phyloP scores from a whole-genome alignment of 164 flowering plant genomes.

The Saururus chinensis region DNA sequence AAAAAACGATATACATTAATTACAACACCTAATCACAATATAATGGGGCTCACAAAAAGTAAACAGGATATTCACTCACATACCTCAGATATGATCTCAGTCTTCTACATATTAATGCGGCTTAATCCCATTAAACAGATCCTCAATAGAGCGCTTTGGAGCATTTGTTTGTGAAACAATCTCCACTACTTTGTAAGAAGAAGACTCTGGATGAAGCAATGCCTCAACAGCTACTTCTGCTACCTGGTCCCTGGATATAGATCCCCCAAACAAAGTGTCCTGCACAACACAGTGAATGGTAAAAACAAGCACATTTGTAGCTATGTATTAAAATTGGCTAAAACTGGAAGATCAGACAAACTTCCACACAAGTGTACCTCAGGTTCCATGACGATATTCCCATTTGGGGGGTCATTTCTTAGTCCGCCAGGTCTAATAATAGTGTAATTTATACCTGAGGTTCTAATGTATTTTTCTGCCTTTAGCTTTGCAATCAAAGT shows the following conservation, averaged over 20 bases:
- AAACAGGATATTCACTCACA: too few relatives aligned
- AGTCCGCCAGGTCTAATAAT: slow-evolving; percentile 97
- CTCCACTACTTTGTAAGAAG: slow-evolving; percentile 78
- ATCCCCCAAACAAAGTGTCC: slow-evolving; percentile 79
- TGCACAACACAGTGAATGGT: slow-evolving; percentile 10
- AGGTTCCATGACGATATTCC: slow-evolving; percentile 80
- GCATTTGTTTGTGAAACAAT: slow-evolving; percentile 75
- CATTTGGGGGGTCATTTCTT: slow-evolving; percentile 76
- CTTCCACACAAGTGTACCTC: slow-evolving; percentile 41
- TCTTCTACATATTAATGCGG: slow-evolving; percentile 15
- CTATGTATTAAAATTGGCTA: too few relatives aligned
- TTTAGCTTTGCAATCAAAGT: slow-evolving; percentile 85
- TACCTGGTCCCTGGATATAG: slow-evolving; percentile 85
- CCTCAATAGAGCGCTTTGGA: slow-evolving; percentile 66
- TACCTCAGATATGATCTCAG: too few relatives aligned
- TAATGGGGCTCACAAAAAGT: too few relatives aligned
- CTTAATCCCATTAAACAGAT: slow-evolving; percentile 65
- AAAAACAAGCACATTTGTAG: too few relatives aligned
- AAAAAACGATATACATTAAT: too few relatives aligned
- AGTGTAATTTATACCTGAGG: slow-evolving; percentile 87
- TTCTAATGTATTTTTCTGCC: slow-evolving; percentile 76
- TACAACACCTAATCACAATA: too few relatives aligned
- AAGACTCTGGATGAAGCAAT: slow-evolving; percentile 53
- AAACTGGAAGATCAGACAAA: too few relatives aligned
- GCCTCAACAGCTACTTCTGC: slow-evolving; percentile 96